Percentiles rank a stretch among this genome's conserved stretches.
Evolutionary conservation across 225 moss, liverwort and hornwort genomes (phyloP).

Genomic region (Antitrichia curtipendula): DNA sequence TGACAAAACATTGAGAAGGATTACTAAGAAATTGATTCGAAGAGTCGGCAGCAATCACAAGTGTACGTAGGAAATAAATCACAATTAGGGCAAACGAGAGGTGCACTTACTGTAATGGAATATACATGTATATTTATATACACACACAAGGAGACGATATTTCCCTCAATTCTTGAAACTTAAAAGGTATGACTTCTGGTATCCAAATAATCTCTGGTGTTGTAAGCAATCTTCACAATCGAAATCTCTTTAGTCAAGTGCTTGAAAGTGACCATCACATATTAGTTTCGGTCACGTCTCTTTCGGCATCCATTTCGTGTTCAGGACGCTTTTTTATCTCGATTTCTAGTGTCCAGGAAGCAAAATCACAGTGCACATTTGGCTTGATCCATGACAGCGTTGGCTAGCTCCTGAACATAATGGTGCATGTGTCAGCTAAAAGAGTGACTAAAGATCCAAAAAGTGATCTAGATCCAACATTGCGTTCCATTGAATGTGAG

Average conservation of each 20-base stretch:
- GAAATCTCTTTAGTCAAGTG: neutral
- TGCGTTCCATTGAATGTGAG: neutral
- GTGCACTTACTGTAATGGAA: neutral
- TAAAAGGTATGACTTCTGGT: neutral
- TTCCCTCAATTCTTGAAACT: neutral
- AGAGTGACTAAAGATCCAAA: neutral
- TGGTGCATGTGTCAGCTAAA: neutral
- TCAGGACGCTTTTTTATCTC: neutral
- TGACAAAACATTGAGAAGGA: neutral
- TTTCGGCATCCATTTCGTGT: neutral
- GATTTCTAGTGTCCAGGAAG: neutral
- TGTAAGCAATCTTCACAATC: neutral
- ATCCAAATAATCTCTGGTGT: neutral
- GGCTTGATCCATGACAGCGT: neutral
- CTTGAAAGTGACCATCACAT: neutral
- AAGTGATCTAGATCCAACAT: neutral
- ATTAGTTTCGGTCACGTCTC: neutral
- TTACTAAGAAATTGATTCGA: neutral
- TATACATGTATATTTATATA: neutral
- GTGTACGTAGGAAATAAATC: neutral
- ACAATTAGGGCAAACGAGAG: neutral
- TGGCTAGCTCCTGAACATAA: constrained; percentile 6
- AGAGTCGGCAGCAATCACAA: neutral
- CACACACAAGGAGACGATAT: neutral
- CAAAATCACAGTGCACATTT: neutral